These are phyloP conservation scores for Ambispora gerdemannii DNA, from an alignment of 192 early-diverging fungal species.

Conservation along the genomic window DNA sequence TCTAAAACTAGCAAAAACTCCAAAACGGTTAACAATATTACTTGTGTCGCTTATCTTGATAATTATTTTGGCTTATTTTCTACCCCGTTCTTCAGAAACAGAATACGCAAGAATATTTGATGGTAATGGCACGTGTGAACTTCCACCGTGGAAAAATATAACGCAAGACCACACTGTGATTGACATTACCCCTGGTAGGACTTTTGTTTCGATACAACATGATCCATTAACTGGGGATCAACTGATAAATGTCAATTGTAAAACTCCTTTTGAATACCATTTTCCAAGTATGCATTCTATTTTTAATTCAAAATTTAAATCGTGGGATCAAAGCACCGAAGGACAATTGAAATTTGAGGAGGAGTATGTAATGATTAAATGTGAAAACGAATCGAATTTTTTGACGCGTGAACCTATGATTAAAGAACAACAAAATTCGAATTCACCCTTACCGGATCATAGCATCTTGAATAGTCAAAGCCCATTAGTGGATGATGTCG, in stretches of 20 bases:
- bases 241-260: background rate
- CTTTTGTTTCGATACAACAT: background rate
- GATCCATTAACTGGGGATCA: background rate
- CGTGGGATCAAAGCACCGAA: background rate
- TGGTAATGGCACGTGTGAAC: background rate
- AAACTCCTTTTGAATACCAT: background rate
- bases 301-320: background rate
- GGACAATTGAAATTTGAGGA: background rate
- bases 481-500: constrained; percentile 38
- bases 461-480: constrained; percentile 30
- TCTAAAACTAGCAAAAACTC: background rate
- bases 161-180: background rate
- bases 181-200: background rate
- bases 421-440: background rate
- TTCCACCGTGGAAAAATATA: background rate
- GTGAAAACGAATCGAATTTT: background rate
- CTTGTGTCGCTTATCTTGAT: background rate
- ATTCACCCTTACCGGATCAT: constrained; percentile 22
- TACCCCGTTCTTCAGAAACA: background rate
- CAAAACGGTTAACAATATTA: background rate
- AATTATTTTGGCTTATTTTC: background rate
- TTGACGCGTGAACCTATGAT: background rate
- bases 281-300: background rate
- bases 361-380: background rate
- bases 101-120: background rate